These are phyloP conservation scores for Calonectria honghensis DNA, from an alignment of 2,329 filamentous ascomycete species.

Conservation along the genomic window DNA sequence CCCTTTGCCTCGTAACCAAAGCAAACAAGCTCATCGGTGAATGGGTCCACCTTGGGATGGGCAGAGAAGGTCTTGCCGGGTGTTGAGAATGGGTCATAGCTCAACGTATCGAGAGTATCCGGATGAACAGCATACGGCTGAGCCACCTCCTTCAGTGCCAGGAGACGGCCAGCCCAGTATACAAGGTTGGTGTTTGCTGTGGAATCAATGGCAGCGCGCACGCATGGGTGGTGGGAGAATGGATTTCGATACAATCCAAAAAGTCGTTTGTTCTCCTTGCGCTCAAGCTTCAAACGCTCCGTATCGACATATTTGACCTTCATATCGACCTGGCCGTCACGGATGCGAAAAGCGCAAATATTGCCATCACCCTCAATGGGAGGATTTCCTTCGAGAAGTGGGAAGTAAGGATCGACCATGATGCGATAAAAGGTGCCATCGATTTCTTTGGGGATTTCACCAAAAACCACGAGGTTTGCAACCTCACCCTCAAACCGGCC, in stretches of 20 bases:
- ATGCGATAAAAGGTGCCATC: slow-evolving; percentile 8
- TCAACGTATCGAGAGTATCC: slow-evolving; percentile 10
- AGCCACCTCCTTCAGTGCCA: slow-evolving; percentile 8
- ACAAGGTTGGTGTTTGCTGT: slow-evolving; percentile 14
- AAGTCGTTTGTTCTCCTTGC: slow-evolving; percentile 1
- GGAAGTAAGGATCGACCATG: slow-evolving; percentile 22
- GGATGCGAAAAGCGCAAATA: slow-evolving; percentile 9
- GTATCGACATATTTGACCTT: slow-evolving; percentile 16
- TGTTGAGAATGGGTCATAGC: slow-evolving; percentile 16
- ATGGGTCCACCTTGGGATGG: slow-evolving; percentile 4
- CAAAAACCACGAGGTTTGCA: slow-evolving; percentile 12
- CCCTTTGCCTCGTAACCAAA: slow-evolving; percentile 12
- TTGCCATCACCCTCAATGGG: slow-evolving; percentile 15
- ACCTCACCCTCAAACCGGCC: slow-evolving; percentile 17
- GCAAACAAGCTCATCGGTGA: slow-evolving; percentile 4
- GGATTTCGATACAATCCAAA: slow-evolving; percentile 19
- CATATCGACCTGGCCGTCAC: not conserved
- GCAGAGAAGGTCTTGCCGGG: slow-evolving; percentile 9
- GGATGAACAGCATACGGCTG: slow-evolving; percentile 7
- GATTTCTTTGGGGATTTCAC: slow-evolving; percentile 12
- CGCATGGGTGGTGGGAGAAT: slow-evolving; percentile 13
- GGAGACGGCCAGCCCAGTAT: not conserved
- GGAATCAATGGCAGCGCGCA: slow-evolving; percentile 2
- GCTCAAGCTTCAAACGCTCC: slow-evolving; percentile 9
- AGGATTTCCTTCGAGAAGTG: slow-evolving; percentile 5